A percentile compares a stretch with the other conserved stretches of the same genome.
Evolutionary conservation across 768 basidiomycete genomes (phyloP).

Genomic region (Trametes cingulata): DNA sequence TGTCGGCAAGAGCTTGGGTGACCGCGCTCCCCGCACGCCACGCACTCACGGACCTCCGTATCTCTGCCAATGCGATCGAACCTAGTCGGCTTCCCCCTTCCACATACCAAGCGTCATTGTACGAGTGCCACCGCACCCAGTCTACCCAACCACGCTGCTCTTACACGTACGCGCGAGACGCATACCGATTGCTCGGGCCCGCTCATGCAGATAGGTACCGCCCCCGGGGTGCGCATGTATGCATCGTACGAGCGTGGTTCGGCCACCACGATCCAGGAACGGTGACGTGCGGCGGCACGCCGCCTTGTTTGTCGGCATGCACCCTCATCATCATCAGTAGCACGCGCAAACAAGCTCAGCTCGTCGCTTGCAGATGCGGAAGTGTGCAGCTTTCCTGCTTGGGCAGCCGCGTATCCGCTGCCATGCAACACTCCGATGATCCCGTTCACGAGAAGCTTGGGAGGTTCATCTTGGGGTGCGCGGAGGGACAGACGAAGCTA

Average conservation of each 20-base stretch:
- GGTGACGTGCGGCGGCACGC: constrained; percentile 1
- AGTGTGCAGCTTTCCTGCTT: too few relatives aligned
- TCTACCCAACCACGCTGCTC: not conserved
- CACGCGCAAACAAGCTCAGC: not conserved
- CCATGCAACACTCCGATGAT: not conserved
- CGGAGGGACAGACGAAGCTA: too few relatives aligned
- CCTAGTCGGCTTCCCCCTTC: not conserved
- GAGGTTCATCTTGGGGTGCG: too few relatives aligned
- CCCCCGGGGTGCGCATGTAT: not conserved
- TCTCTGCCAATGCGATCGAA: constrained; percentile 5
- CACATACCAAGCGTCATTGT: not conserved
- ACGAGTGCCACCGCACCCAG: not conserved
- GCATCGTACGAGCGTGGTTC: not conserved
- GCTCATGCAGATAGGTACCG: not conserved
- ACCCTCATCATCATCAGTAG: not conserved
- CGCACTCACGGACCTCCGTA: not conserved
- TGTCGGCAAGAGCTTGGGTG: too few relatives aligned
- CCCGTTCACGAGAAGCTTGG: not conserved
- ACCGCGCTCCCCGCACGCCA: not conserved
- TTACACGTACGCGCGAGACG: not conserved
- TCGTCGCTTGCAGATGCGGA: not conserved
- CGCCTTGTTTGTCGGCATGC: constrained; percentile 10
- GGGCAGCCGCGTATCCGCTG: not conserved
- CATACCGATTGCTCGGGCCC: constrained; percentile 10
- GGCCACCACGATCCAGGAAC: not conserved